Evolutionary conservation across 768 basidiomycete species (phyloP), one percentile per base, ranked within the genome.

Genomic region (Lactarius hatsudake): DNA sequence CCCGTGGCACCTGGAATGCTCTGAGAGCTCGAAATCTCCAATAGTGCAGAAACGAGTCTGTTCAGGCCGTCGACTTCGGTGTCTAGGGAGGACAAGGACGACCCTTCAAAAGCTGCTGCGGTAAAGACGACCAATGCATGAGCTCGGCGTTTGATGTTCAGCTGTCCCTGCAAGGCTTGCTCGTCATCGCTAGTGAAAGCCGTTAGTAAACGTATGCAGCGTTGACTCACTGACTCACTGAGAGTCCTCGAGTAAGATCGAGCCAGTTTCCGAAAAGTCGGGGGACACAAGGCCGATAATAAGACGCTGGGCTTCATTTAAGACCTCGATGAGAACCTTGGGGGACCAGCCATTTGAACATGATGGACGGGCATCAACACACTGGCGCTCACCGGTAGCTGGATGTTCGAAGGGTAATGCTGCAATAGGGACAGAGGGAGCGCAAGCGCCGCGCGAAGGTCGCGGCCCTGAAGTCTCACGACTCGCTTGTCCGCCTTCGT

Each of bases 401-500:
- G 87, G 40, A 82, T 66, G 8, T 77, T 72, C 36, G 79, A 73
- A 13, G 80, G 67, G 61, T 83, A 82, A 64, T 87, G 86, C 38
- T 87, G 86, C 13, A 91, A 73, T 3, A 95, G 73, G 8, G 86
- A 81, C 10, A 87, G 79, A 0, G 93, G 91, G 20, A 98, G 78
- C 15, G 84, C 78, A 34, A 95, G 79, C 0, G 87, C 81, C 51
- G 75, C 79, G 55, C 81, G 81, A 7, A 83, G 82, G 59, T 94
- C 92, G 23, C 85, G 83, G 3, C 80, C 71, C 42, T 78, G 81
- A 73, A 88, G 89, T 55, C 88, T 85, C 13, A 86, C 83, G 42
- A 89, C 82, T 20, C 88, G 86, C 70, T 86, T 91, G 10, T 87
- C 83, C 3, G 83, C 80, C 71, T 90, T 93, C 72, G 96, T 93